Evolutionary conservation across 768 basidiomycete genomes (phyloP).

Genomic region (Tulasnella sp.): DNA sequence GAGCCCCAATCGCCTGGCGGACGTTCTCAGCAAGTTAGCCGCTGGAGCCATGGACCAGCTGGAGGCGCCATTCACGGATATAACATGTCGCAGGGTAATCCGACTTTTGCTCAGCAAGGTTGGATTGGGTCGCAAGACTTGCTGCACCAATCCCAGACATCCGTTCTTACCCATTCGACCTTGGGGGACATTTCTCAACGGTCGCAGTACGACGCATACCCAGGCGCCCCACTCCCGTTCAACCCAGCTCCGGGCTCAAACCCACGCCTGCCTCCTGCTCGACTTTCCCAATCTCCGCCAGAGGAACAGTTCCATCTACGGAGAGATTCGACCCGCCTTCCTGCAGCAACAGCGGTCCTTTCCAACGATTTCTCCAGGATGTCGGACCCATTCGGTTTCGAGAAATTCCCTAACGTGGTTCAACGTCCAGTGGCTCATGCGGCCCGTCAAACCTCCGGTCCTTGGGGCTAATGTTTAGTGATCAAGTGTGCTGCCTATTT

Average conservation of each 20-base stretch:
- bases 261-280: background rate
- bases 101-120: background rate
- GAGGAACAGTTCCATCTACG: background rate
- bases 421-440: background rate
- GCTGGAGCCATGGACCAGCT: background rate
- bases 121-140: conserved; percentile 14
- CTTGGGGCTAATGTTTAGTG: background rate
- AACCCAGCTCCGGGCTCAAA: conserved; percentile 11
- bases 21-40: background rate
- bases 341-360: background rate
- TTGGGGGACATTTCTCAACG: background rate
- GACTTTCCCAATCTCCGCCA: background rate
- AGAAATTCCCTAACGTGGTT: background rate
- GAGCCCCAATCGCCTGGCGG: background rate
- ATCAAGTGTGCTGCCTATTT: too few relatives aligned
- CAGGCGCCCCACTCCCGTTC: background rate
- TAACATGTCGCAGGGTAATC: conserved; percentile 10
- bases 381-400: background rate
- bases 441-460: background rate
- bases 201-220: background rate
- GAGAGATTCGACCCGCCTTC: background rate
- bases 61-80: background rate
- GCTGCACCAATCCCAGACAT: background rate
- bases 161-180: background rate
- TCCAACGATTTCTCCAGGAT: background rate